Conservation (phyloP, 2,329 filamentous ascomycete species). For the Alternaria arbusti region DNA sequence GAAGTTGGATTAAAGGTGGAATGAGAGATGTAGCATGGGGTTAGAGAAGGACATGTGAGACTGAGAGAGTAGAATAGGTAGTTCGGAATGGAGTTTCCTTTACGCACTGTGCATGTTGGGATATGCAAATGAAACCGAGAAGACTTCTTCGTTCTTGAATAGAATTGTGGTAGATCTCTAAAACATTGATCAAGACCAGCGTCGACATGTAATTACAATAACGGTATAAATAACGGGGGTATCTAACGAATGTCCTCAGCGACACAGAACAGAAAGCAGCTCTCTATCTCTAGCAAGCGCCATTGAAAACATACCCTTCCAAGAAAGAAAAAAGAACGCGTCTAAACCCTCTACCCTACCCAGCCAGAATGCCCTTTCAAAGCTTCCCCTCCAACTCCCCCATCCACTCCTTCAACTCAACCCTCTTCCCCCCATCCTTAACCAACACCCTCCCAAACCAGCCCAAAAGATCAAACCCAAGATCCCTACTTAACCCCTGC, state of each 20-base stretch:
- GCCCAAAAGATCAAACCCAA: conserved; percentile 37
- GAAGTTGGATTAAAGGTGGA: background rate
- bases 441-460: conserved; percentile 50
- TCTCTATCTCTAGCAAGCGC: background rate
- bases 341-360: background rate
- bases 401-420: conserved; percentile 40
- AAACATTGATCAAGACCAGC: background rate
- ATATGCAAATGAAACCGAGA: background rate
- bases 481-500: conserved; percentile 32
- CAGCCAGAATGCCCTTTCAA: background rate
- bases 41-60: background rate
- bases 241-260: background rate
- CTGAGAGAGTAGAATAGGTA: background rate
- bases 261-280: background rate
- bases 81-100: background rate
- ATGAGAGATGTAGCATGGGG: background rate
- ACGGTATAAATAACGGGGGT: background rate
- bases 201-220: background rate
- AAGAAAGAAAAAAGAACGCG: background rate
- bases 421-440: conserved; percentile 34
- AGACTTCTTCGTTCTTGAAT: background rate
- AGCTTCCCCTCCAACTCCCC: conserved; percentile 14
- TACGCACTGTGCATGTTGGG: background rate
- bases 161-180: background rate
- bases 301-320: background rate